Percentiles rank a stretch among this genome's conserved stretches.
phyloP scores from a whole-genome alignment of 2,329 filamentous ascomycete species.

The Albophoma yamanashiensis region DNA sequence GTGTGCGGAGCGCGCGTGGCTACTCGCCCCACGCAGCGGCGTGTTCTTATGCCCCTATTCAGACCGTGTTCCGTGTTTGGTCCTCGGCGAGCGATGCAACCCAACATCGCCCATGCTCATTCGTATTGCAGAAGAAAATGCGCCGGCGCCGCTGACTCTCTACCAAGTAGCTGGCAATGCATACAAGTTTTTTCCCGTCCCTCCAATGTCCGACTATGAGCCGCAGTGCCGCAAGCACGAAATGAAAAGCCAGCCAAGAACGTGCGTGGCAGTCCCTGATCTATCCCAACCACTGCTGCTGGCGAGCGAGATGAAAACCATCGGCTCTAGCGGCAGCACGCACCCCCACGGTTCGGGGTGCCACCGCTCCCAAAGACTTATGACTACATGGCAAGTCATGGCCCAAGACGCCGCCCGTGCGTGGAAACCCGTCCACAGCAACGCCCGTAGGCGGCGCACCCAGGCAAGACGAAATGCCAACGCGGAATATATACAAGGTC shows the following conservation, averaged over 20 bases:
- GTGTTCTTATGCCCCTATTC: background rate
- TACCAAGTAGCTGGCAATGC: conserved; percentile 1
- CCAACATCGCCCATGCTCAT: background rate
- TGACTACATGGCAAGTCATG: background rate
- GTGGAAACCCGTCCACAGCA: background rate
- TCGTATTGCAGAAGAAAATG: background rate
- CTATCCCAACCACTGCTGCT: background rate
- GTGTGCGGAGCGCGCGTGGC: background rate
- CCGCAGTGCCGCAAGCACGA: background rate
- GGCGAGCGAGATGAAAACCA: background rate
- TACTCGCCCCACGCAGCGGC: background rate
- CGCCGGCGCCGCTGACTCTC: conserved; percentile 1
- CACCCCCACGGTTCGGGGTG: background rate
- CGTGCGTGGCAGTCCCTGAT: background rate
- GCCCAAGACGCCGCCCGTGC: background rate
- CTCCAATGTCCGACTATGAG: background rate
- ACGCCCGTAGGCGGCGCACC: background rate
- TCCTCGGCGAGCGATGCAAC: background rate
- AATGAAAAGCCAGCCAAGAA: background rate
- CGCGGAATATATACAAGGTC: background rate
- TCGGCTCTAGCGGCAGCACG: background rate
- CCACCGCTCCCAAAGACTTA: background rate
- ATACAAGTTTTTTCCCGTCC: background rate
- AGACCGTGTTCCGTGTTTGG: background rate
- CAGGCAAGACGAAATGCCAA: background rate